Conservation (phyloP, 1,284 basidiomycete genomes). For the Sparassis latifolia region DNA sequence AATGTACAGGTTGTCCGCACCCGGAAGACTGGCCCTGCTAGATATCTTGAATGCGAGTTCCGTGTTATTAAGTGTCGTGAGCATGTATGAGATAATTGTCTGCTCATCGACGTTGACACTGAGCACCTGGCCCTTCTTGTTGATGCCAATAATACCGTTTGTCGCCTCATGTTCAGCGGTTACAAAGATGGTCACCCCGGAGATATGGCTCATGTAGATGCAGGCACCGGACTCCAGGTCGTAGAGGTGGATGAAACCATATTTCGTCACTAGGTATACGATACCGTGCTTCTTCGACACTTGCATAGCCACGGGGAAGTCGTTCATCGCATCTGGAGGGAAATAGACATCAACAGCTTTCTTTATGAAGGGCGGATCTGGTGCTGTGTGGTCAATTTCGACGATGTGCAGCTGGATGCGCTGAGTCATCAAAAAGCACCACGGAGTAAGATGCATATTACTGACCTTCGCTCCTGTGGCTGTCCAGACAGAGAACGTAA, state of each 20-base stretch:
- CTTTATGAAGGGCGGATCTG: constrained; percentile 92
- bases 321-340: constrained; percentile 95
- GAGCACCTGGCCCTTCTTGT: constrained; percentile 98
- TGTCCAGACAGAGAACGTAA: constrained; percentile 93
- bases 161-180: constrained; percentile 94
- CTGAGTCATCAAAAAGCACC: not conserved
- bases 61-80: constrained; percentile 92
- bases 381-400: constrained; percentile 94
- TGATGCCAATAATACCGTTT: constrained; percentile 97
- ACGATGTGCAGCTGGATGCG: constrained; percentile 85
- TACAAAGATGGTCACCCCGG: constrained; percentile 98
- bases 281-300: constrained; percentile 97
- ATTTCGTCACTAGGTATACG: constrained; percentile 97
- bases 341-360: constrained; percentile 99
- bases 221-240: constrained; percentile 98
- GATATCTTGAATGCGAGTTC: constrained; percentile 99
- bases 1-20: constrained; percentile 95
- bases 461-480: constrained; percentile 93
- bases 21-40: constrained; percentile 92
- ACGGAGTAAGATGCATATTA: not conserved
- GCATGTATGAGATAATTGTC: constrained; percentile 93
- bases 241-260: constrained; percentile 99
- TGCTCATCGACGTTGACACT: constrained; percentile 97
- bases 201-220: constrained; percentile 99
- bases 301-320: constrained; percentile 99